A percentile compares a stretch with the other conserved stretches of the same genome.
phyloP scores from a whole-genome alignment of 2,329 filamentous ascomycete species.

The Alternaria sp. region DNA sequence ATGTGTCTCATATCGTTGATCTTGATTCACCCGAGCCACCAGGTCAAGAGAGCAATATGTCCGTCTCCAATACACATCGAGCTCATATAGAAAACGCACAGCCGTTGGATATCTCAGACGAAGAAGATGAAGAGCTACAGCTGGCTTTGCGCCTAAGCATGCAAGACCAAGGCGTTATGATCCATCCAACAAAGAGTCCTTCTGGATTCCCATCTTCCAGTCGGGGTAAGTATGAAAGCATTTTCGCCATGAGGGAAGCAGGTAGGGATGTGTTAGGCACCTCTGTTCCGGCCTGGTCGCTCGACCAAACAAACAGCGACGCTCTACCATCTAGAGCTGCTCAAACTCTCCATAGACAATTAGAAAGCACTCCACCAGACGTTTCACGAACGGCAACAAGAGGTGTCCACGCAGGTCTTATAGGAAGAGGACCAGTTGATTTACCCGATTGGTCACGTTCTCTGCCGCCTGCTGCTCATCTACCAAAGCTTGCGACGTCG shows the following conservation, averaged over 20 bases:
- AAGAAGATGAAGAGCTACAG: slow-evolving; percentile 17
- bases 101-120: background rate
- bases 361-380: background rate
- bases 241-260: slow-evolving; percentile 13
- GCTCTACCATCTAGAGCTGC: background rate
- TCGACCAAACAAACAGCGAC: background rate
- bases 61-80: background rate
- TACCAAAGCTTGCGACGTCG: background rate
- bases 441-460: background rate
- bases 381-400: background rate
- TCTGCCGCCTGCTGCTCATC: background rate
- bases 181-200: background rate
- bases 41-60: background rate
- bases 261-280: slow-evolving; percentile 6
- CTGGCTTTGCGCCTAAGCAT: slow-evolving; percentile 24
- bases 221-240: slow-evolving; percentile 4
- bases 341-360: background rate
- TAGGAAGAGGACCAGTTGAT: background rate
- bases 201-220: background rate
- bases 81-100: background rate
- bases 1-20: background rate
- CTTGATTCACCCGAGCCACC: background rate
- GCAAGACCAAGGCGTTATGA: slow-evolving; percentile 1
- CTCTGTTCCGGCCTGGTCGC: slow-evolving; percentile 12
- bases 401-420: slow-evolving; percentile 2